A percentile compares a stretch with the other conserved stretches of the same genome.
These are phyloP conservation scores for Asterochloris sp. DNA, from an alignment of 139 green algal species.

Conservation along the genomic window DNA sequence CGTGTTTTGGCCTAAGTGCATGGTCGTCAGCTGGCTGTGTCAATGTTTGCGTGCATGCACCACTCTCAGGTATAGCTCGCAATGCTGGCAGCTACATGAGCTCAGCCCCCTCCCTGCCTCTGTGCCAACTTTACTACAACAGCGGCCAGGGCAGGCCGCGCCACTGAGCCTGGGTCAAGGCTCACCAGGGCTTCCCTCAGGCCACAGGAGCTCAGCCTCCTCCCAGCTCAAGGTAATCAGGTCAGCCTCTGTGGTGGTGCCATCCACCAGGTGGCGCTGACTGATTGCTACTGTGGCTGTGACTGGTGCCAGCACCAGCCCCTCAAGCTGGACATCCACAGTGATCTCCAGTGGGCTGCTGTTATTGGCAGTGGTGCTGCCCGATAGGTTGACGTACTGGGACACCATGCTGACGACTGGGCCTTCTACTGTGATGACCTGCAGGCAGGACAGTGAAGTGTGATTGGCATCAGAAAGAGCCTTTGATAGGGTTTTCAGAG, in stretches of 20 bases:
- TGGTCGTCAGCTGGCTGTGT: too few species aligned
- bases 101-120: neutral
- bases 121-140: neutral
- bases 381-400: neutral
- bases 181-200: neutral
- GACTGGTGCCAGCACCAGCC: neutral
- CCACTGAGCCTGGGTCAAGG: neutral
- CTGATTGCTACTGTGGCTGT: neutral
- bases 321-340: too few species aligned
- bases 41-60: too few species aligned
- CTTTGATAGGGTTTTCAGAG: neutral
- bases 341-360: neutral
- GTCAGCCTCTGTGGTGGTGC: neutral
- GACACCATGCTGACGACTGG: neutral
- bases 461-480: neutral
- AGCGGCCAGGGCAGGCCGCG: neutral
- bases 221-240: neutral
- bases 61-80: too few species aligned
- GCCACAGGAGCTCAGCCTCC: neutral
- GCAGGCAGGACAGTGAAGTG: neutral
- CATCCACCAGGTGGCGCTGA: neutral
- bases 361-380: neutral
- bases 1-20: too few species aligned
- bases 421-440: constrained; percentile 1
- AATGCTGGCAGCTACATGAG: neutral